Evolutionary conservation across 2,329 filamentous ascomycete genomes (phyloP).

Genomic region (Ceratocystis smalleyi): DNA sequence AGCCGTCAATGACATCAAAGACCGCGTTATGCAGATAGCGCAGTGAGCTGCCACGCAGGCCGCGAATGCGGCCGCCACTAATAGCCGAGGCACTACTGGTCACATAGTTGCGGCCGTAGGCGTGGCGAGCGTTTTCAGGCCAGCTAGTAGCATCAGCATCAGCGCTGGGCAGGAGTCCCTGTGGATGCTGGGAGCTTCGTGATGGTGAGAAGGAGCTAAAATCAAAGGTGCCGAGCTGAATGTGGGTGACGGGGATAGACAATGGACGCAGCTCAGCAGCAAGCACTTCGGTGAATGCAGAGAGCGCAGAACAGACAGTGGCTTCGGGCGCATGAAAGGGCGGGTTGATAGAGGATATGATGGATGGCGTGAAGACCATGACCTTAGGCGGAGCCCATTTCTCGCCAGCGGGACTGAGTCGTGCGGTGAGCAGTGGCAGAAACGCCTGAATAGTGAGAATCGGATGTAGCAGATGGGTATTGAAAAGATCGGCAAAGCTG

Average conservation of each 20-base stretch:
- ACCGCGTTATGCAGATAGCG: conserved; percentile 72
- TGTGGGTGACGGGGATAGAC: conserved; percentile 63
- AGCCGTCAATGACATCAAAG: conserved; percentile 70
- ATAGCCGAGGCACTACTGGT: conserved; percentile 40
- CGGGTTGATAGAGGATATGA: conserved; percentile 63
- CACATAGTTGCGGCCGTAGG: conserved; percentile 49
- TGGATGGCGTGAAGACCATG: conserved; percentile 62
- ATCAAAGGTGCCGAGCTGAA: conserved; percentile 87
- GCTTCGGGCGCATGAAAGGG: conserved; percentile 77
- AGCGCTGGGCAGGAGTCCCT: conserved; percentile 28
- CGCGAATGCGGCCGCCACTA: conserved; percentile 41
- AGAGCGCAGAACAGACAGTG: conserved; percentile 70
- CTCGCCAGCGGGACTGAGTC: conserved; percentile 38
- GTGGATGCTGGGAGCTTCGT: conserved; percentile 21
- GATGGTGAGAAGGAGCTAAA: conserved; percentile 48
- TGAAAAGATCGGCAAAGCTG: conserved; percentile 76
- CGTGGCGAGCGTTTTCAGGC: conserved; percentile 43
- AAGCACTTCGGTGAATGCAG: conserved; percentile 68
- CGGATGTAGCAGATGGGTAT: conserved; percentile 78
- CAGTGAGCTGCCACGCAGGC: conserved; percentile 53
- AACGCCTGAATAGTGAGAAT: conserved; percentile 81
- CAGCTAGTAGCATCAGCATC: conserved; percentile 40
- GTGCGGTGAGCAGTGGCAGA: conserved; percentile 57
- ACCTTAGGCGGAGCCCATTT: conserved; percentile 47
- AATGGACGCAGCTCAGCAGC: conserved; percentile 63